Evolutionary conservation across 1,284 basidiomycete species (phyloP), one percentile per base, ranked within the genome.

Genomic region (Puccinia hordei): DNA sequence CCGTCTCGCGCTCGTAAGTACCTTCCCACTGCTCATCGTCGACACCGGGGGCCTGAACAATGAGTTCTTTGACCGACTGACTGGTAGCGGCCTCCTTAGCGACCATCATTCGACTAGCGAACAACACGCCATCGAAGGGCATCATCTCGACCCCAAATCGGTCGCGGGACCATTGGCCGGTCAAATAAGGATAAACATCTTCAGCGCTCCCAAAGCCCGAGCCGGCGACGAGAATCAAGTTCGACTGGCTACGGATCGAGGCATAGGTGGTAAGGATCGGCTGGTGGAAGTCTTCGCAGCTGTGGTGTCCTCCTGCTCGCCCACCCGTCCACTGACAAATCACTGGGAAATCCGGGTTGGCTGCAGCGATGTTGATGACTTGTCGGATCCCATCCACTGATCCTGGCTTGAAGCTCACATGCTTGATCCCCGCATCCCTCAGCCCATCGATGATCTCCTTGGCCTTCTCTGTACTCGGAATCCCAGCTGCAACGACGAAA

Each of bases 291-390:
- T 99, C 97, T 87, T 99, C 97, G 86, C 91, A 98, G 15, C 93
- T 95, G 88, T 98, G 96, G 85, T 99, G 96, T 81, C 96, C 96
- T 83, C 96, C 96, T n/a, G 96, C 97, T 84, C 96, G 94, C 74
- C 96, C 96, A 85, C 96, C 97, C 71, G 96, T 99, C 96, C 96
- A 98, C 86, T 98, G 96, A 82, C 98, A 88, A 86, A 99, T 94
- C 87, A 99, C 91, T n/a, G 96, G 95, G 89, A 93, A 99, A 87
- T 94, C 91, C 61, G 95, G 93, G 87, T 98, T 95, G 82, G 94
- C 89, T 63, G 92, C 90, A 35, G 97, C 96, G 84, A 99, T 99
- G 88, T 92, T 95, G 86, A 97, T 89, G 81, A 98, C 96, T 86
- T 98, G 95, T 66, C 95, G 92, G 83, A 99, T 96, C 82, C 96